Base-by-base conservation (phyloP, 1,284 basidiomycete species). In the Marasmius sp. region DNA sequence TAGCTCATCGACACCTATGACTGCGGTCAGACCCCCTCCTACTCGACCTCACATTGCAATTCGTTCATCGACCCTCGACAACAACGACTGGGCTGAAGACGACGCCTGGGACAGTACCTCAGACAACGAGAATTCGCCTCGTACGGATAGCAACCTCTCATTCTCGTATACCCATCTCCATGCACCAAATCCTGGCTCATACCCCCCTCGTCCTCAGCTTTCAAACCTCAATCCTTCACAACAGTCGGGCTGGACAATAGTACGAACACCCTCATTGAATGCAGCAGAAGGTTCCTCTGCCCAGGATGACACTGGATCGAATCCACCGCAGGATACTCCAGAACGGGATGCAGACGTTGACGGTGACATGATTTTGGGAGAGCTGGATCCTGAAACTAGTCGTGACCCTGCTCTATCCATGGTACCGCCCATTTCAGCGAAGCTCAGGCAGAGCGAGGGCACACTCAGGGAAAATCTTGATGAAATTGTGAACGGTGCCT, bases 81-180 rank as follows among this genome's bases (percentile, higher is more conserved):
- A 80, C 64, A 64, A 71, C 34, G 87, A 91, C 61, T 90, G 91
- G 89, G 88, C 78, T 11, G 91, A 93, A 72, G 93, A 95, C 67
- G 93, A 95, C 72, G 93, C 88, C 51, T 95, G 94, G 93, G 93
- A 95, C 78, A 91, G 89, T 67, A 83, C 83, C 60, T 94, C 93
- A 3, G 93, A 95, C 75, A 87, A 88, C 51, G 93, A 94, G 72
- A 86, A 86, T 48, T 82, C 85, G 51, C 43, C 47, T 49, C 69
- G 77, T 10, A 70, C 77, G 34, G 82, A 78, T 33, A 81, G 77
- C 4, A 89, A 87, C 22, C 81, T 93, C 12, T 85, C 89, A 34
- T 91, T 89, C 66, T 93, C 92, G 7, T 94, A 91, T 72, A 94
- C 92, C 47, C 91, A 94, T 74, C 78, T 94, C 45, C 85, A 81